These are phyloP conservation scores for Fusarium citri DNA, from an alignment of 2,329 filamentous ascomycete species.

Conservation along the genomic window DNA sequence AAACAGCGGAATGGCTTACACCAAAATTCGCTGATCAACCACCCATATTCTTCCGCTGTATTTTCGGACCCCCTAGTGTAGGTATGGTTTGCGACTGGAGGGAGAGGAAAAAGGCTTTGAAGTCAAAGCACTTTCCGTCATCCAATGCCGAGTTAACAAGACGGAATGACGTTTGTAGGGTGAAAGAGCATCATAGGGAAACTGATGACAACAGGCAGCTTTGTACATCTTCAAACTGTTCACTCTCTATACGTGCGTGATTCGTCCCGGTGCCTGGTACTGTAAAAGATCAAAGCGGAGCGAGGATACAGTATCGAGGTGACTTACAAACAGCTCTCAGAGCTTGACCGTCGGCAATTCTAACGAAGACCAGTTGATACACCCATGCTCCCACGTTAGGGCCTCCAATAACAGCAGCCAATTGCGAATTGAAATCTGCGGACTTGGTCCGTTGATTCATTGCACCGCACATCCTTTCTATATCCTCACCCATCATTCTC, in stretches of 20 bases:
- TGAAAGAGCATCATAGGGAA: neutral
- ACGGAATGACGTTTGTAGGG: constrained; percentile 17
- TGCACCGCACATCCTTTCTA: neutral
- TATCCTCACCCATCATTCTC: constrained; percentile 9
- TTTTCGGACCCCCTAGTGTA: neutral
- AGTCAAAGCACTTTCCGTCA: neutral
- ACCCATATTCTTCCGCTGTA: too few species aligned
- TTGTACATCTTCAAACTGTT: neutral
- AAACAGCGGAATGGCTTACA: too few species aligned
- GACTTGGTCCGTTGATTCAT: neutral
- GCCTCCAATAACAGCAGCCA: neutral
- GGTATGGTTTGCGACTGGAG: neutral
- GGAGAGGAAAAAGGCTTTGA: neutral
- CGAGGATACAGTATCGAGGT: neutral
- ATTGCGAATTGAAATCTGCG: neutral
- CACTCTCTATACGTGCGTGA: neutral
- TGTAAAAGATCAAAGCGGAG: neutral
- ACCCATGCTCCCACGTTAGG: neutral
- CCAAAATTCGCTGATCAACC: too few species aligned
- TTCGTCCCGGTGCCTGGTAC: neutral
- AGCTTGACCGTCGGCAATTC: neutral
- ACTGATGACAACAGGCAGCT: neutral
- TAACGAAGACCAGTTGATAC: neutral
- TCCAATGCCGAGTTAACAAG: neutral
- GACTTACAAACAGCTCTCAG: neutral